phyloP scores from a whole-genome alignment of 2,329 filamentous ascomycete species.

The Fonsecaea nubica region DNA sequence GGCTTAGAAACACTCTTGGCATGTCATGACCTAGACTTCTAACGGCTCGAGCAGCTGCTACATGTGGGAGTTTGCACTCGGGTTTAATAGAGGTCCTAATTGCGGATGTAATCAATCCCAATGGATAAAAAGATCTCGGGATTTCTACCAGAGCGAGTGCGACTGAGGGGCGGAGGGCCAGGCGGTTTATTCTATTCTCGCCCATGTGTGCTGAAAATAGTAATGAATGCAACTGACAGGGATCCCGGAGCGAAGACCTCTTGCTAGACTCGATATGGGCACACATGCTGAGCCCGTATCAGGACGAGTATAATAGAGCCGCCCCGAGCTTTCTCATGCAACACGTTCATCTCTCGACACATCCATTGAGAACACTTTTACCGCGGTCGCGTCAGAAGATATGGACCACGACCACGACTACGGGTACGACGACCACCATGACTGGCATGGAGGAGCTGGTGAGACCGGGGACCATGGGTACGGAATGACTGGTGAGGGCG shows the following conservation, averaged over 20 bases:
- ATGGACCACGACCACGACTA: not conserved
- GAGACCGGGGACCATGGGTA: not conserved
- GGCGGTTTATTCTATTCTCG: too few species aligned
- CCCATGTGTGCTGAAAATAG: not conserved
- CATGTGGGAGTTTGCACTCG: too few species aligned
- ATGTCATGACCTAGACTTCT: too few species aligned
- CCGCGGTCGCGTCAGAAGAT: not conserved
- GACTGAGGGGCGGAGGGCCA: too few species aligned
- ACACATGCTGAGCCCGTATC: not conserved
- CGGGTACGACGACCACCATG: not conserved
- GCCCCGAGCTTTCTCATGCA: not conserved
- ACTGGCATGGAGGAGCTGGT: not conserved
- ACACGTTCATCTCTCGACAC: not conserved
- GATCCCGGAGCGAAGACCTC: not conserved
- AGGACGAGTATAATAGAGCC: not conserved
- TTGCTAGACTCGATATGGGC: not conserved
- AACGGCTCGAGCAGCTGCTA: too few species aligned
- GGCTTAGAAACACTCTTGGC: too few species aligned
- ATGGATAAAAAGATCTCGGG: too few species aligned
- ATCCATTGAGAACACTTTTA: not conserved
- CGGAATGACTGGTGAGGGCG: not conserved
- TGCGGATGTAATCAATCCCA: too few species aligned
- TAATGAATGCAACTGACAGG: not conserved
- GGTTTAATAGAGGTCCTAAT: too few species aligned
- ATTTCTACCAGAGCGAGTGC: too few species aligned